Base-by-base conservation (phyloP, 2,329 filamentous ascomycete genomes). In the Tolypocladium pustulatum region DNA sequence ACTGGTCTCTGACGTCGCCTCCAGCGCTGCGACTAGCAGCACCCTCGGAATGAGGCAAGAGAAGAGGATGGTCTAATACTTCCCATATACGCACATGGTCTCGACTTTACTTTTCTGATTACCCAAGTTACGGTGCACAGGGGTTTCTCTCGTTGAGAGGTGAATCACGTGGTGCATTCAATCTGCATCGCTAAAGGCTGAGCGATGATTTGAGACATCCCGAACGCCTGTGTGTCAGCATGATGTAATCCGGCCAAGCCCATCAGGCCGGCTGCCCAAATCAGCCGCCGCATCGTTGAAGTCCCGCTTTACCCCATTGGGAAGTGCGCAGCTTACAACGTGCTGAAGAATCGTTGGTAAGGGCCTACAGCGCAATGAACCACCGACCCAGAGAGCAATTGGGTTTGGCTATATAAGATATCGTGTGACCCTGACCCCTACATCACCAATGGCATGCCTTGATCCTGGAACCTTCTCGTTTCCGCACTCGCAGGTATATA, bases 401-500 rank as follows among this genome's bases (percentile, higher is more conserved):
- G 30, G 2, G 17, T 52, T 52, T 52, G 20, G 30, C 27, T 5
- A 32, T 34, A 52, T 52, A 34, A 32, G n/a, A 52, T 52, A 34
- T 52, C 30, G 30, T 34, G 57, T 46, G 20, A 58, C 37, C 34
- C 30, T 25, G 34, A 58, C 52, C 30, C 64, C 55, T 56, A 55
- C 61, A 69, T 65, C 58, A 51, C 60, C 40, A 66, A 63, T 59
- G 49, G 22, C 55, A 60, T 62, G 53, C 57, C 59, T 59, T 34
- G 37, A 55, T 59, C 34, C 63, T 58, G 22, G 60, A 61, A 62
- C n/a, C 12, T 71, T 71, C 68, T 65, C 59, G 61, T 34, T 34
- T 34, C 32, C 32, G 37, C 54, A 30, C 15, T 12, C 17, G 22
- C 8, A 43, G 59, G 65, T 73, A 75, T 75, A 75, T 72, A 76